phyloP scores from a whole-genome alignment of 176 grass and related monocot species.

The Juncus inflexus region DNA sequence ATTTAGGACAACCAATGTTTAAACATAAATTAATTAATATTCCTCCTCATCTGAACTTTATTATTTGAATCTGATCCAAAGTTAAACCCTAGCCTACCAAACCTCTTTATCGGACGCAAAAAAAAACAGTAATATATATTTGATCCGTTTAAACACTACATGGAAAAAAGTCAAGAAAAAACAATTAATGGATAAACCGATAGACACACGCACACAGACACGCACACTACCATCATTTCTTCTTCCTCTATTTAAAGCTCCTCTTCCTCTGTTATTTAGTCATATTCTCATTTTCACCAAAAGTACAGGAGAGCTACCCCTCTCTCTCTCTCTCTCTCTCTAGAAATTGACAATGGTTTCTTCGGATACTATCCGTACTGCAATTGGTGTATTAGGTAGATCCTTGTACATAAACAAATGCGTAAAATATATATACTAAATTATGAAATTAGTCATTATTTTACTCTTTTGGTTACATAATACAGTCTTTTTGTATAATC shows the following conservation, averaged over 20 bases:
- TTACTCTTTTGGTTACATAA: neutral
- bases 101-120: too few species aligned
- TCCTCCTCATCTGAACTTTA: too few species aligned
- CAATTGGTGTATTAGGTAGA: slow-evolving; percentile 64
- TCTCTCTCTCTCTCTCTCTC: neutral
- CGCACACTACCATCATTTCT: slow-evolving; percentile 2
- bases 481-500: neutral
- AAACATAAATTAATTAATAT: too few species aligned
- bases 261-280: neutral
- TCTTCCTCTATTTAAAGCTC: slow-evolving; percentile 29
- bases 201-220: slow-evolving; percentile 9
- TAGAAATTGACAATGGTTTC: slow-evolving; percentile 43
- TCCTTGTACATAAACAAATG: neutral
- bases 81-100: too few species aligned
- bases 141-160: too few species aligned
- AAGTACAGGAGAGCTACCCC: too few species aligned
- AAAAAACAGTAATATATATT: too few species aligned
- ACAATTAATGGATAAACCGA: neutral
- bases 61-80: too few species aligned
- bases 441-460: neutral
- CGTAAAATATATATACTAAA: neutral
- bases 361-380: slow-evolving; percentile 56
- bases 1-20: too few species aligned
- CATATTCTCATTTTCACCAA: slow-evolving; percentile 7
- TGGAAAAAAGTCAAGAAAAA: neutral